Conservation (phyloP, 2,329 filamentous ascomycete genomes). For the Davidsoniella virescens region DNA sequence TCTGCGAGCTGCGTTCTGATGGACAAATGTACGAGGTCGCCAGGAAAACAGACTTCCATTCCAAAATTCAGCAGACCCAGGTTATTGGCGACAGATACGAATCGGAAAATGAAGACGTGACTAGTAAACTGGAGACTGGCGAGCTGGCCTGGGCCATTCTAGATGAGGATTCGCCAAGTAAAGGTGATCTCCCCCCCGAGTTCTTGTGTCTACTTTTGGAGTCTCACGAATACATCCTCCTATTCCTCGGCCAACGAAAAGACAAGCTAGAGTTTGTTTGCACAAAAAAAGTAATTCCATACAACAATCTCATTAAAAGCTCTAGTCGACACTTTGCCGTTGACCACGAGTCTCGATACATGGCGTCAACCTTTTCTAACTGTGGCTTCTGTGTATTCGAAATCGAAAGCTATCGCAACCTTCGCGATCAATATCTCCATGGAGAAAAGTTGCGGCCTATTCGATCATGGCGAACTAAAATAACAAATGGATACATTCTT, state of each 20-base stretch:
- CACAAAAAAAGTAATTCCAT: conserved; percentile 42
- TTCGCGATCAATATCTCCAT: conserved; percentile 32
- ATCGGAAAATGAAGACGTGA: neutral
- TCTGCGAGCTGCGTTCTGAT: conserved; percentile 56
- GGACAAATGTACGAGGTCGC: conserved; percentile 59
- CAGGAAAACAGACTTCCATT: conserved; percentile 64
- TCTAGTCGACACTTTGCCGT: conserved; percentile 54
- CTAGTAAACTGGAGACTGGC: neutral
- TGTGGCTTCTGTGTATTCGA: conserved; percentile 56
- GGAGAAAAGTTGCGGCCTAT: conserved; percentile 41
- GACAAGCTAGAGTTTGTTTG: conserved; percentile 43
- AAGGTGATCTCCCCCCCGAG: conserved; percentile 49
- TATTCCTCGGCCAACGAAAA: conserved; percentile 43
- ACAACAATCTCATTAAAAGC: conserved; percentile 31
- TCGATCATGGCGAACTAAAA: conserved; percentile 25
- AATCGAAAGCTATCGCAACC: conserved; percentile 38
- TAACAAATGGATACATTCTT: conserved; percentile 57
- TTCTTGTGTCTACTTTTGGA: conserved; percentile 63
- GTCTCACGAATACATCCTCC: conserved; percentile 56
- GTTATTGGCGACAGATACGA: conserved; percentile 41
- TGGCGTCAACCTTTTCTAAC: conserved; percentile 56
- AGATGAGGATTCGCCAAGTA: conserved; percentile 9
- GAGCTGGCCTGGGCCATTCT: conserved; percentile 1
- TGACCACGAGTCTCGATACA: conserved; percentile 55
- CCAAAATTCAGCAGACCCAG: conserved; percentile 61